A percentile compares a stretch with the other conserved stretches of the same genome.
These are phyloP conservation scores for Emmonsia crescens DNA, from an alignment of 2,329 filamentous ascomycete species.

Conservation along the genomic window DNA sequence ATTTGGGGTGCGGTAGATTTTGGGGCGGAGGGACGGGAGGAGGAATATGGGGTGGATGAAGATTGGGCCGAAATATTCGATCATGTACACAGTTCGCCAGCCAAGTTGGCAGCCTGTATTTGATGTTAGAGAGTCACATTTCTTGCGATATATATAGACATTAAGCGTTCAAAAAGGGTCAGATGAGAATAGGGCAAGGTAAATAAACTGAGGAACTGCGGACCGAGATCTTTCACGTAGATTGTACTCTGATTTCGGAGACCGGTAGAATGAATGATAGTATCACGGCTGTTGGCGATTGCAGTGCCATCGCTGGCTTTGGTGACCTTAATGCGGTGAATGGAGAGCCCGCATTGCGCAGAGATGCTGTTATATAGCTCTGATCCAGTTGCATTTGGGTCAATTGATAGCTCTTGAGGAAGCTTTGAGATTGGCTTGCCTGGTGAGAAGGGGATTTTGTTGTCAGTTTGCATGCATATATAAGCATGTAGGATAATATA, in stretches of 20 bases:
- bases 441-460: slow-evolving; percentile 19
- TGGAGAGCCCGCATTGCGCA: slow-evolving; percentile 41
- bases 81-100: slow-evolving; percentile 87
- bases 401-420: slow-evolving; percentile 45
- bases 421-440: slow-evolving; percentile 53
- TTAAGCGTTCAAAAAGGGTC: neutral
- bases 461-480: neutral
- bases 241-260: slow-evolving; percentile 52
- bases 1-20: slow-evolving; percentile 52
- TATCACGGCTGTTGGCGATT: slow-evolving; percentile 44
- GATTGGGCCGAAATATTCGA: slow-evolving; percentile 90
- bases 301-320: slow-evolving; percentile 52
- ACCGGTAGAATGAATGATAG: slow-evolving; percentile 45
- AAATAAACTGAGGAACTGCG: slow-evolving; percentile 18
- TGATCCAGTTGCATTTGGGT: slow-evolving; percentile 40
- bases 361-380: slow-evolving; percentile 50
- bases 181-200: neutral
- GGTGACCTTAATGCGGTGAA: slow-evolving; percentile 53
- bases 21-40: slow-evolving; percentile 51
- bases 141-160: slow-evolving; percentile 4
- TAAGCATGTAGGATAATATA: neutral
- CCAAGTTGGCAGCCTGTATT: slow-evolving; percentile 67
- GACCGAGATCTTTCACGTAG: slow-evolving; percentile 89
- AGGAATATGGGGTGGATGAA: slow-evolving; percentile 70
- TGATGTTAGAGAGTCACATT: neutral